Evolutionary conservation across 2,329 filamentous ascomycete genomes (phyloP), one percentile per base, ranked within the genome.

Genomic region (Colletotrichum graminicola): DNA sequence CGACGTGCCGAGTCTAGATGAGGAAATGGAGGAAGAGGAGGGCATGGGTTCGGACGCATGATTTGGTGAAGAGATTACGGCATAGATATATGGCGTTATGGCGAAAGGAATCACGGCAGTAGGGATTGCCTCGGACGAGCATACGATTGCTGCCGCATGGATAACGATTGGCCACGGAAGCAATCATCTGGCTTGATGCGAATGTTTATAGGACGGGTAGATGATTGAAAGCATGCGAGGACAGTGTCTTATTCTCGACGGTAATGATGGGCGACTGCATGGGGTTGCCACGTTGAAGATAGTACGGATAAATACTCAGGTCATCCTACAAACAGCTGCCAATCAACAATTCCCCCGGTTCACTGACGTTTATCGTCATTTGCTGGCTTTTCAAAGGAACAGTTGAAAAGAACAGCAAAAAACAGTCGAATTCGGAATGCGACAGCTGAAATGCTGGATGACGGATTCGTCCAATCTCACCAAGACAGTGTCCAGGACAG

Each of bases 21-120:
- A 83, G 5, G 76, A 80, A 2, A 75, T 82, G 36, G 83, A 87
- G 26, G 83, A 85, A 0, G 80, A 84, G 18, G 81, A 82, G 29
- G 75, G 75, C 54, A 69, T 72, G 69, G 69, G 66, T 18, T 72
- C 69, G 14, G 66, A 72, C 41, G 69, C 36, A 59, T 72, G 32
- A 68, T 68, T 62, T 45, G 3, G 5, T 5, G 6, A 47, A 39
- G 29, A 23, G 34, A 55, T 41, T 62, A 43, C n/a, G 51, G 43
- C 6, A 56, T 67, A 41, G 39, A 49, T 67, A 51, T 63, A 71
- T 61, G 67, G 67, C 63, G 67, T 67, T 71, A 43, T 18, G 63
- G 56, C 23, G 29, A 62, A 18, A n/a, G 56, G 26, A 34, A 23
- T 43, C 47, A 54, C 26, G 23, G 32, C 5, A 55, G 8, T 32